Percentiles rank a stretch among this genome's conserved stretches.
Evolutionary conservation across 805 yeast genomes (phyloP).

Genomic region (Lipomyces sp.): DNA sequence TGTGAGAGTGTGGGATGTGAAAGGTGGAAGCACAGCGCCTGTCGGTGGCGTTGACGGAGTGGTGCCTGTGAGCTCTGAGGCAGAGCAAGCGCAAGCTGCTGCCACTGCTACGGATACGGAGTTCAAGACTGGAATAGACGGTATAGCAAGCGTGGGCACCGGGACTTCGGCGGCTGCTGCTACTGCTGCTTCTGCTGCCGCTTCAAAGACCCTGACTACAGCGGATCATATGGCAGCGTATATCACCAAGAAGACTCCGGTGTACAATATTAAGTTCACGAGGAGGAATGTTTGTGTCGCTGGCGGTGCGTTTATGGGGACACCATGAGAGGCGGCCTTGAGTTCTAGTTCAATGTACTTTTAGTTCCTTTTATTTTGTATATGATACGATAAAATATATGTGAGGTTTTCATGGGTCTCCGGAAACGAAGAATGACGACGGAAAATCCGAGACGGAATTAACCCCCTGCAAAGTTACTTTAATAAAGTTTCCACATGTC

Average conservation of each 20-base stretch:
- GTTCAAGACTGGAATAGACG: too few species aligned
- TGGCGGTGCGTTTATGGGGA: conserved; percentile 75
- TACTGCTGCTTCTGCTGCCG: conserved; percentile 35
- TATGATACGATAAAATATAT: too few species aligned
- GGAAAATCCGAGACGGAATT: too few species aligned
- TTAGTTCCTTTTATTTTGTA: too few species aligned
- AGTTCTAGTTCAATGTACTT: too few species aligned
- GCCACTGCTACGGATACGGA: background rate
- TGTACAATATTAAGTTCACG: conserved; percentile 88
- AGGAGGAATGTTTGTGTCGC: conserved; percentile 87
- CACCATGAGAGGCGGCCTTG: conserved; percentile 11
- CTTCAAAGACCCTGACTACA: conserved; percentile 66
- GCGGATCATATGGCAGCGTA: conserved; percentile 90
- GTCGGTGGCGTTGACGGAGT: conserved; percentile 6
- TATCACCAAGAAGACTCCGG: conserved; percentile 91
- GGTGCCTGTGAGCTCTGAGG: too few species aligned
- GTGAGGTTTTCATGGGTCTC: too few species aligned
- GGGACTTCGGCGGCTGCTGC: background rate
- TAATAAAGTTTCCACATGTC: too few species aligned
- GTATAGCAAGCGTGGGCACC: conserved; percentile 1
- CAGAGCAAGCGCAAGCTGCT: too few species aligned
- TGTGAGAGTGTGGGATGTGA: conserved; percentile 94
- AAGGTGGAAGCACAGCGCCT: conserved; percentile 53
- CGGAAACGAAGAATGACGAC: too few species aligned
- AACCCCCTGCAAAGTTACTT: too few species aligned